Evolutionary conservation across 2,329 filamentous ascomycete genomes (phyloP).

Genomic region (Fusarium miscanthi): DNA sequence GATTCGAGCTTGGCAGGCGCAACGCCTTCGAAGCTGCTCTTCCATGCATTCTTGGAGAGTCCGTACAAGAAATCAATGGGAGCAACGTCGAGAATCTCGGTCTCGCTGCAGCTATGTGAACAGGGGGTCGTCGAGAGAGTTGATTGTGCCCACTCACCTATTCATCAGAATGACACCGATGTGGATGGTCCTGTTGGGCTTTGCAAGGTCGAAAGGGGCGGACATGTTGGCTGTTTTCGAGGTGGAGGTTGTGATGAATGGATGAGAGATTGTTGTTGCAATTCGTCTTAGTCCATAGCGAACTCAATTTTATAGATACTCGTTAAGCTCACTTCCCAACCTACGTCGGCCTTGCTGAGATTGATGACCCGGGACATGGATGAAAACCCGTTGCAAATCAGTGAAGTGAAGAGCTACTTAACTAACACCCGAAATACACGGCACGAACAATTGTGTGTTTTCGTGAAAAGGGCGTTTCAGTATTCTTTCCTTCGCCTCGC

Average conservation of each 20-base stretch:
- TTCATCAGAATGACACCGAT: slow-evolving; percentile 33
- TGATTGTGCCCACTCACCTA: not conserved
- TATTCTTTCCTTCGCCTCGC: not conserved
- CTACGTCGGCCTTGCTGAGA: not conserved
- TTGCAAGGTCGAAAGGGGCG: slow-evolving; percentile 1
- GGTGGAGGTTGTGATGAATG: not conserved
- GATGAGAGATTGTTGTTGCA: not conserved
- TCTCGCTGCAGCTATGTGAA: slow-evolving; percentile 37
- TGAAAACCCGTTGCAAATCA: not conserved
- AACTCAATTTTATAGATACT: not conserved
- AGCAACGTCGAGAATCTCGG: slow-evolving; percentile 51
- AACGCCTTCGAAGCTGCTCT: slow-evolving; percentile 26
- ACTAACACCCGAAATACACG: not conserved
- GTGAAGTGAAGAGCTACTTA: too few species aligned
- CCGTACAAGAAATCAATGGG: slow-evolving; percentile 47
- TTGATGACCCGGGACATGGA: not conserved
- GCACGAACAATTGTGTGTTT: not conserved
- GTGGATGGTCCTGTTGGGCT: slow-evolving; percentile 17
- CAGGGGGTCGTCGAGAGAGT: rapidly evolving
- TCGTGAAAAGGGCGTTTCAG: not conserved
- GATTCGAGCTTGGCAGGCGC: slow-evolving; percentile 22
- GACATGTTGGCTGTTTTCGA: slow-evolving; percentile 1
- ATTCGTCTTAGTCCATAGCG: rapidly evolving
- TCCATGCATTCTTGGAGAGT: slow-evolving; percentile 31
- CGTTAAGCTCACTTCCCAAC: not conserved